Conservation (phyloP, 306 rosid species). For the Pyrus betulifolia region DNA sequence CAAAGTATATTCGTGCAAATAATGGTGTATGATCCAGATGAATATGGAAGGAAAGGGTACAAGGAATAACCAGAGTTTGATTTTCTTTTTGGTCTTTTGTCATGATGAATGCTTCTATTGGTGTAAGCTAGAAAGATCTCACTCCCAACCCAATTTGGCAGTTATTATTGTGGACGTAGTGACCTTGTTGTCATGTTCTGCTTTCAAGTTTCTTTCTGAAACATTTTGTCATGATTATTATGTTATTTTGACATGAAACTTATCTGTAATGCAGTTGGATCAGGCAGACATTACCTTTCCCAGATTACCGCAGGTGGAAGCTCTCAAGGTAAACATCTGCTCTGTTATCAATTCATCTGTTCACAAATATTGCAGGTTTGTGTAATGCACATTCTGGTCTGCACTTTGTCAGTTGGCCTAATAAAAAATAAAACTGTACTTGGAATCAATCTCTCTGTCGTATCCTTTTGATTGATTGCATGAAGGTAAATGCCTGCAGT, state of each 20-base stretch:
- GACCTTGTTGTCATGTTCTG: conserved; percentile 1
- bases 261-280: conserved; percentile 41
- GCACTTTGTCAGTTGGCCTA: not conserved
- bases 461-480: not conserved
- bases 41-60: not conserved
- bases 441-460: not conserved
- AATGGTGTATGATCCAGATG: not conserved
- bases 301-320: conserved; percentile 37
- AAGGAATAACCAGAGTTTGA: not conserved
- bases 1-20: not conserved
- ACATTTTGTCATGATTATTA: not conserved
- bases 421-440: not conserved
- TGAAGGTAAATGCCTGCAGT: not conserved
- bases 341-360: conserved; percentile 3
- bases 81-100: not conserved
- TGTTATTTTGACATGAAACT: conserved; percentile 3
- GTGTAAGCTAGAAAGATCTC: conserved; percentile 9
- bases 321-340: conserved; percentile 38
- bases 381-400: not conserved
- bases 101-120: not conserved
- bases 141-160: conserved; percentile 1
- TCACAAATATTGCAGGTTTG: not conserved
- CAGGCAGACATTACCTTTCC: conserved; percentile 55
- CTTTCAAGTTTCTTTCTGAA: conserved; percentile 8
- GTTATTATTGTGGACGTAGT: conserved; percentile 2